Evolutionary conservation across 2,329 filamentous ascomycete genomes (phyloP).

Genomic region (Hirsutella thompsonii): DNA sequence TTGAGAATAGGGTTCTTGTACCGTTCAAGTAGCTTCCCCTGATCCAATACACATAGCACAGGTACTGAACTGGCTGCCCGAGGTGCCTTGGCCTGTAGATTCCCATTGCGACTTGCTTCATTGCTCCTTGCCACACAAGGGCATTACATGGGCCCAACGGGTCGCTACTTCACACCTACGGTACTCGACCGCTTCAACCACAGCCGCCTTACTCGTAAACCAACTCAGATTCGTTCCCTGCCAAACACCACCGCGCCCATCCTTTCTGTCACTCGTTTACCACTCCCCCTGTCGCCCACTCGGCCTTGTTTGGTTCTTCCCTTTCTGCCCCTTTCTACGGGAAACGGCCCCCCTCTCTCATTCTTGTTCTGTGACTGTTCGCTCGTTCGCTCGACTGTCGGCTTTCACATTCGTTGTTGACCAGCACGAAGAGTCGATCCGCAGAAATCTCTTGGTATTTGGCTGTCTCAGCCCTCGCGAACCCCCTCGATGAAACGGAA

Average conservation of each 20-base stretch:
- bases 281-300: not conserved
- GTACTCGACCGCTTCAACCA: not conserved
- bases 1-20: too few relatives aligned
- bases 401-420: constrained; percentile 1
- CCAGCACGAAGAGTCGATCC: not conserved
- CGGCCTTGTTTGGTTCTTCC: not conserved
- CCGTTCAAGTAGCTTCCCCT: not conserved
- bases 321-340: not conserved
- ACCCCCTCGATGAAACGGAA: constrained; percentile 14
- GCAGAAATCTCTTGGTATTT: not conserved
- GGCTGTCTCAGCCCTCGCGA: constrained; percentile 7
- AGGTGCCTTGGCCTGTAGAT: not conserved
- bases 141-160: not conserved
- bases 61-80: not conserved
- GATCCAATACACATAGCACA: not conserved
- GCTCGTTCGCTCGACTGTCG: not conserved
- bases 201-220: not conserved
- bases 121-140: not conserved
- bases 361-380: not conserved
- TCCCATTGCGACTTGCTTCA: not conserved
- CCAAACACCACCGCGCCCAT: not conserved
- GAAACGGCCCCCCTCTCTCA: not conserved
- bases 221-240: not conserved
- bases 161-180: too few relatives aligned
- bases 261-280: not conserved